These are phyloP conservation scores for Rhodotorula kratochvilovae DNA, from an alignment of 768 basidiomycete species.

Conservation along the genomic window DNA sequence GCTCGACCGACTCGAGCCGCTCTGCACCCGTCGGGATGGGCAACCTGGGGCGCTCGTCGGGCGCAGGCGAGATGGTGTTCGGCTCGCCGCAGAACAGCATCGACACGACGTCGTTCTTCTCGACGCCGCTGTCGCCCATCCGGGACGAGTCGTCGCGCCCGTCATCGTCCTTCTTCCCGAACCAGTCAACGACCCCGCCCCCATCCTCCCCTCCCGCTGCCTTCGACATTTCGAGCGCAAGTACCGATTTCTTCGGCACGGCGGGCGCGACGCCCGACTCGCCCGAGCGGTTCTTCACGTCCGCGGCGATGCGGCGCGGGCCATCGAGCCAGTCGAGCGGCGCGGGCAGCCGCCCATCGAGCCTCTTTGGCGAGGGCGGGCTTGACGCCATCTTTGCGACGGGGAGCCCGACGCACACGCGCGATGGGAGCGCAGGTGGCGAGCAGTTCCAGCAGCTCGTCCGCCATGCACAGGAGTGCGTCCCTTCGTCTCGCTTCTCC, in stretches of 20 bases:
- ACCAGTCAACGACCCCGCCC: neutral
- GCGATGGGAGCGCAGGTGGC: neutral
- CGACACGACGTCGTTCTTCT: conserved; percentile 32
- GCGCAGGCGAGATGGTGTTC: neutral
- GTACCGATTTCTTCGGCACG: neutral
- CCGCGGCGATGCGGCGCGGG: conserved; percentile 3
- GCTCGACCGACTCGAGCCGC: conserved; percentile 3
- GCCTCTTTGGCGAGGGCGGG: conserved; percentile 24
- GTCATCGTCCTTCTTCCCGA: conserved; percentile 24
- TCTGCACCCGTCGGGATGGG: neutral
- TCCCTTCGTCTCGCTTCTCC: neutral
- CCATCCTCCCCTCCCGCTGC: neutral
- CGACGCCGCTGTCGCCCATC: conserved; percentile 22
- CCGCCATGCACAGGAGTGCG: conserved; percentile 24
- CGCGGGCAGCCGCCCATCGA: conserved; percentile 5
- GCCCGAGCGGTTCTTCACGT: conserved; percentile 13
- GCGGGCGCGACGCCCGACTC: neutral
- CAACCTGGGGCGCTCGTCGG: neutral
- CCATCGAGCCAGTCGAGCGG: conserved; percentile 5
- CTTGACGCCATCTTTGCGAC: neutral
- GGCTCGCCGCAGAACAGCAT: conserved; percentile 13
- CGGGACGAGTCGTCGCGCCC: conserved; percentile 12
- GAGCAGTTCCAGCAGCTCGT: conserved; percentile 31
- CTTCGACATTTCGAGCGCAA: conserved; percentile 7
- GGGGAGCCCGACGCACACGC: neutral